These are phyloP conservation scores for Blastosporella zonata DNA, from an alignment of 1,284 basidiomycete genomes.

Conservation along the genomic window DNA sequence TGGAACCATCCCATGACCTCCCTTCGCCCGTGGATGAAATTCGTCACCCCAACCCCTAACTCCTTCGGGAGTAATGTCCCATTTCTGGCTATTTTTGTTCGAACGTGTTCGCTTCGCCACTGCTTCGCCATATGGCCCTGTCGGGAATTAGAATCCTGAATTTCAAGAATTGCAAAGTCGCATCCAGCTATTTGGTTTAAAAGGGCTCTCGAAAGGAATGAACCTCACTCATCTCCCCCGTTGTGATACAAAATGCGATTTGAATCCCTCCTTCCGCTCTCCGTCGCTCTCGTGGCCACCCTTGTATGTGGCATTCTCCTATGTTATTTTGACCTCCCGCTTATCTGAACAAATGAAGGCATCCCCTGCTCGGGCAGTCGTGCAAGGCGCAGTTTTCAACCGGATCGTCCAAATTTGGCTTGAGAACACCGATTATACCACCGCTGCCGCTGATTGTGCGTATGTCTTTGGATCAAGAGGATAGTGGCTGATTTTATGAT, in stretches of 20 bases:
- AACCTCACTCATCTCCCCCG: not conserved
- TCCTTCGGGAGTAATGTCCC: not conserved
- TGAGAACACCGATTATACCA: slow-evolving; percentile 55
- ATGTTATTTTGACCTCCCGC: not conserved
- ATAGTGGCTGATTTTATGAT: not conserved
- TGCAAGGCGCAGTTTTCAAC: slow-evolving; percentile 41
- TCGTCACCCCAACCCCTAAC: not conserved
- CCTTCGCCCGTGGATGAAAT: no score
- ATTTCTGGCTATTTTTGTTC: not conserved
- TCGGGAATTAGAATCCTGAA: not conserved
- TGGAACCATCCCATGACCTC: not conserved
- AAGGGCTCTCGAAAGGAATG: not conserved
- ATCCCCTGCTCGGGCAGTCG: slow-evolving; percentile 20
- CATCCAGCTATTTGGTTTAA: no score
- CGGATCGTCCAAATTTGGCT: slow-evolving; percentile 51
- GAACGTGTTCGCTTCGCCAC: slow-evolving; percentile 6
- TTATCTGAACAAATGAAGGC: not conserved
- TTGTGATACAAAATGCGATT: slow-evolving; percentile 2
- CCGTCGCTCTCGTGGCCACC: not conserved
- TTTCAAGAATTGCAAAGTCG: not conserved
- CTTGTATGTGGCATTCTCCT: not conserved
- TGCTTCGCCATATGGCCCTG: slow-evolving; percentile 6
- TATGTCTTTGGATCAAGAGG: not conserved
- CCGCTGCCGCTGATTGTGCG: slow-evolving; percentile 15
- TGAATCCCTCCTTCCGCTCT: not conserved